Conservation (phyloP, 2,329 filamentous ascomycete species). For the Beauveria varroae region DNA sequence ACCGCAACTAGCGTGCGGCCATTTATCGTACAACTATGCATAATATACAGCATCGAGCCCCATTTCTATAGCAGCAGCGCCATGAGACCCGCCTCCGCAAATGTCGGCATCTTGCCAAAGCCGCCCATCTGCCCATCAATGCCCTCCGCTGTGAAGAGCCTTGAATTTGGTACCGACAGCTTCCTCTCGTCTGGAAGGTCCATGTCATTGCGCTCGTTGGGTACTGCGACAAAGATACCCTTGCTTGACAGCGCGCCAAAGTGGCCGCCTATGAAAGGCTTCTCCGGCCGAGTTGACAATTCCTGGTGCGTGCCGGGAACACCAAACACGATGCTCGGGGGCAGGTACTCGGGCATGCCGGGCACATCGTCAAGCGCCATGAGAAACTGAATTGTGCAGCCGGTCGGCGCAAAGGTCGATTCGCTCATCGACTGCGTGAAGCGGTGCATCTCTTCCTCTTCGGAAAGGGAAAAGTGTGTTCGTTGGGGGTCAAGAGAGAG, state of each 20-base stretch:
- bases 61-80: constrained; percentile 4
- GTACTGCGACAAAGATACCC: constrained; percentile 45
- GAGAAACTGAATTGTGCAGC: constrained; percentile 62
- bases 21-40: neutral
- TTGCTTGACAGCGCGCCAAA: constrained; percentile 59
- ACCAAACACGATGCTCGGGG: constrained; percentile 25
- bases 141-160: constrained; percentile 18
- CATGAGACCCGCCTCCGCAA: constrained; percentile 7
- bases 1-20: neutral
- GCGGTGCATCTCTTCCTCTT: constrained; percentile 44
- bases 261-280: constrained; percentile 28
- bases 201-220: constrained; percentile 1
- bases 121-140: neutral
- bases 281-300: neutral
- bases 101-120: constrained; percentile 8
- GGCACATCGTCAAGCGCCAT: constrained; percentile 28
- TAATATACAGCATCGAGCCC: neutral
- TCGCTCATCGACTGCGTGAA: constrained; percentile 43
- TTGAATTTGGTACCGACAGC: constrained; percentile 28
- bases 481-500: constrained; percentile 69
- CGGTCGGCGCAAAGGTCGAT: constrained; percentile 50
- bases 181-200: constrained; percentile 23
- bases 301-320: constrained; percentile 19
- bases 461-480: constrained; percentile 35
- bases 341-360: constrained; percentile 16